These are phyloP conservation scores for Immersiporthe knoxdaviesiana DNA, from an alignment of 2,329 filamentous ascomycete genomes.

Conservation along the genomic window DNA sequence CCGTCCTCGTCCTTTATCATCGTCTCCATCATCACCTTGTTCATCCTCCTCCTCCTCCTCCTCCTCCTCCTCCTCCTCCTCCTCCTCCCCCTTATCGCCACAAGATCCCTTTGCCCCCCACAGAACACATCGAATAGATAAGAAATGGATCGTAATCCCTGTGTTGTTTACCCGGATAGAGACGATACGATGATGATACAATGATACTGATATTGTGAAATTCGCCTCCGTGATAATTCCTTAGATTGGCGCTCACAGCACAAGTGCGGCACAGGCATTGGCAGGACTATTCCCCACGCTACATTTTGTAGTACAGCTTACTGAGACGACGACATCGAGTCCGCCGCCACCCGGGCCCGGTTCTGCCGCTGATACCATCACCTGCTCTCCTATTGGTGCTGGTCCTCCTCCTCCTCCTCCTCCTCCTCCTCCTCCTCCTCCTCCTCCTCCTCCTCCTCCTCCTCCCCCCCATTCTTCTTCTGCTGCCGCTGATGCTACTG, in stretches of 20 bases:
- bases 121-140: too few relatives aligned
- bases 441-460: too few relatives aligned
- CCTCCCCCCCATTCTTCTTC: too few relatives aligned
- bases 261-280: neutral
- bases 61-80: neutral
- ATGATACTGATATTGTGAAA: neutral
- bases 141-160: neutral
- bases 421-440: too few relatives aligned
- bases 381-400: too few relatives aligned
- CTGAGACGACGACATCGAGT: neutral
- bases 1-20: too few relatives aligned
- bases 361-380: too few relatives aligned
- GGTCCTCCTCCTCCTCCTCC: too few relatives aligned
- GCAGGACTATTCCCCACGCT: neutral
- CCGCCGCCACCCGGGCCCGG: too few relatives aligned
- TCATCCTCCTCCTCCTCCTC: too few relatives aligned
- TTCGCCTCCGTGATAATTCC: neutral
- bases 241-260: neutral
- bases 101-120: neutral
- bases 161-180: neutral
- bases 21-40: too few relatives aligned
- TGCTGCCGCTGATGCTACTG: neutral
- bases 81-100: neutral
- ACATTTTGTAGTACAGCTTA: neutral
- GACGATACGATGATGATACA: neutral